Evolutionary conservation across 768 basidiomycete species (phyloP).

Genomic region (Omphalotus guepiniiformis): DNA sequence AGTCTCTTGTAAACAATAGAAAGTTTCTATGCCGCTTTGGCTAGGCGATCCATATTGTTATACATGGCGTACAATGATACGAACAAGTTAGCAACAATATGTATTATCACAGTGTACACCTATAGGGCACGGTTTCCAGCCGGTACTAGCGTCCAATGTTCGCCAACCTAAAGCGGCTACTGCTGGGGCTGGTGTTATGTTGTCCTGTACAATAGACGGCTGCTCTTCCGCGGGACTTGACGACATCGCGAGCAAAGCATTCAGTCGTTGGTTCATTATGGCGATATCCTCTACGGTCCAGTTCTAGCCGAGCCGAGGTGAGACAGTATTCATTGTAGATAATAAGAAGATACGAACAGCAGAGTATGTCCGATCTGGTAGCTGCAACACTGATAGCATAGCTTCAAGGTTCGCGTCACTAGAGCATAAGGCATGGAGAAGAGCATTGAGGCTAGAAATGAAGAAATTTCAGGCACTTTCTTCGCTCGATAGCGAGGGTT

Average conservation of each 20-base stretch:
- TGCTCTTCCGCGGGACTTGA: constrained; percentile 6
- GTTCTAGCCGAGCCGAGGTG: constrained; percentile 25
- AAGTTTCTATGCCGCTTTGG: background rate
- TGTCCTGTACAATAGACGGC: background rate
- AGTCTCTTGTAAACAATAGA: background rate
- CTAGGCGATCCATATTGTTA: background rate
- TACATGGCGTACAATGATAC: background rate
- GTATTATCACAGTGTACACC: constrained; percentile 39
- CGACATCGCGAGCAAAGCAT: constrained; percentile 25
- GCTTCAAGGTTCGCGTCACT: constrained; percentile 30
- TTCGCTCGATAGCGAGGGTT: too few species aligned
- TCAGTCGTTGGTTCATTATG: constrained; percentile 54
- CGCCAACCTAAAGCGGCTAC: constrained; percentile 48
- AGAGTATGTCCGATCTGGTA: constrained; percentile 12
- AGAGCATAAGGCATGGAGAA: constrained; percentile 39
- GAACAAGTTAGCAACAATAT: background rate
- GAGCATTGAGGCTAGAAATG: constrained; percentile 17
- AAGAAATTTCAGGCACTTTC: background rate
- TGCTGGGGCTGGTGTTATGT: background rate
- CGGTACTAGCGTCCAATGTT: constrained; percentile 32
- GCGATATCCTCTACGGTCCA: constrained; percentile 50
- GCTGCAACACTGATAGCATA: constrained; percentile 15
- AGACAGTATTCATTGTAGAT: constrained; percentile 11
- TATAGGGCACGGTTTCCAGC: constrained; percentile 68
- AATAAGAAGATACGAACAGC: constrained; percentile 9